phyloP scores from a whole-genome alignment of 2,329 filamentous ascomycete genomes.

The Aaosphaeria arxii region DNA sequence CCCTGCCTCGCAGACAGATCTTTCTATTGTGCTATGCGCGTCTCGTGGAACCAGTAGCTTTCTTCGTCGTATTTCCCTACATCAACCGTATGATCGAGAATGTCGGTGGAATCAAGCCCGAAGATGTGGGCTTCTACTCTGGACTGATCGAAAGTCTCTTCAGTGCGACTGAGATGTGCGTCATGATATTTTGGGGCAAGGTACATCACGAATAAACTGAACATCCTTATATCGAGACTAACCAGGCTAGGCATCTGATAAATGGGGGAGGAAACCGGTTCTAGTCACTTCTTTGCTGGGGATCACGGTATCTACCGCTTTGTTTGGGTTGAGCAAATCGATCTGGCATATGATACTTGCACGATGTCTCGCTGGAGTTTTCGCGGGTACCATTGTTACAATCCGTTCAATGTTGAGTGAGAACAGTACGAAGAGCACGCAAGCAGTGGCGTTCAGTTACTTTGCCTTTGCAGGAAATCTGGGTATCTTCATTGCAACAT shows the following conservation, averaged over 20 bases:
- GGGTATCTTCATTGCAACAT: constrained; percentile 69
- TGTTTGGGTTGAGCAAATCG: constrained; percentile 66
- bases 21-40: constrained; percentile 70
- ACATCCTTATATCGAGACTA: too few relatives aligned
- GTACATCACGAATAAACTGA: constrained; percentile 9
- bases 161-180: constrained; percentile 70
- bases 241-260: constrained; percentile 54
- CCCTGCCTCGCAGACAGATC: constrained; percentile 54
- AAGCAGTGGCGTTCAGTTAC: constrained; percentile 71
- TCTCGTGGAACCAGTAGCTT: constrained; percentile 73
- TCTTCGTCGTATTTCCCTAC: constrained; percentile 80
- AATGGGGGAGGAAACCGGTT: constrained; percentile 68
- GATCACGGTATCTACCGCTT: constrained; percentile 56
- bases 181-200: constrained; percentile 73
- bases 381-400: constrained; percentile 71
- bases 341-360: constrained; percentile 75
- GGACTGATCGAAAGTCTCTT: constrained; percentile 72
- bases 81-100: constrained; percentile 73
- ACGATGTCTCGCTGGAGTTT: constrained; percentile 68
- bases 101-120: constrained; percentile 58
- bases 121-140: constrained; percentile 76
- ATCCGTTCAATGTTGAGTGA: constrained; percentile 76
- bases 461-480: constrained; percentile 74
- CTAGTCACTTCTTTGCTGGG: constrained; percentile 66
- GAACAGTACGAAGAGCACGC: constrained; percentile 65